These are phyloP conservation scores for Botrytis hyacinthi DNA, from an alignment of 2,329 filamentous ascomycete species.

Conservation along the genomic window DNA sequence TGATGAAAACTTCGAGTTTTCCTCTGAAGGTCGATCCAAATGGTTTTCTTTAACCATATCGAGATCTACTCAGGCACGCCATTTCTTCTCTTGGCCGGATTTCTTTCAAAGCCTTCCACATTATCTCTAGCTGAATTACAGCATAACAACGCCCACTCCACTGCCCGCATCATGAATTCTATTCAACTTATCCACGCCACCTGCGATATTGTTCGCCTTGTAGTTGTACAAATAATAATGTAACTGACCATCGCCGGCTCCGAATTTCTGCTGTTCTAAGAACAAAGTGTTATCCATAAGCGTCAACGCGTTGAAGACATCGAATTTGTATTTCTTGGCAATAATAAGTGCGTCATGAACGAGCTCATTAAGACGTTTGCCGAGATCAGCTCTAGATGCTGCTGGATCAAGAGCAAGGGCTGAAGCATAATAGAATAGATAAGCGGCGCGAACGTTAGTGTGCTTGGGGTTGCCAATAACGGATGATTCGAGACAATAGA, in stretches of 20 bases:
- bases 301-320: constrained; percentile 95
- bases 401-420: constrained; percentile 68
- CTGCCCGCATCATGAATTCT: constrained; percentile 75
- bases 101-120: neutral
- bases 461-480: constrained; percentile 81
- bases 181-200: constrained; percentile 80
- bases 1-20: neutral
- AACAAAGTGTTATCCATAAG: constrained; percentile 93
- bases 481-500: constrained; percentile 91
- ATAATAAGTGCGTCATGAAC: constrained; percentile 84
- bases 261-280: constrained; percentile 91
- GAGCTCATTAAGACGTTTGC: constrained; percentile 75
- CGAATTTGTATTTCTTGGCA: constrained; percentile 80
- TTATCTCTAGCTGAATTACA: constrained; percentile 43
- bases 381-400: constrained; percentile 58
- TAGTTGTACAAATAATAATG: constrained; percentile 99
- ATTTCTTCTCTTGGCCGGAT: neutral
- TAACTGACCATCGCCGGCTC: constrained; percentile 87
- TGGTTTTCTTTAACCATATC: neutral
- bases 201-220: constrained; percentile 77
- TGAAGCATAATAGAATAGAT: constrained; percentile 95
- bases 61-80: neutral
- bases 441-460: constrained; percentile 80
- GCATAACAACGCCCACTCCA: constrained; percentile 86
- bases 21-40: neutral